phyloP scores from a whole-genome alignment of 257 asterid genomes.

The Jacaranda mimosifolia region DNA sequence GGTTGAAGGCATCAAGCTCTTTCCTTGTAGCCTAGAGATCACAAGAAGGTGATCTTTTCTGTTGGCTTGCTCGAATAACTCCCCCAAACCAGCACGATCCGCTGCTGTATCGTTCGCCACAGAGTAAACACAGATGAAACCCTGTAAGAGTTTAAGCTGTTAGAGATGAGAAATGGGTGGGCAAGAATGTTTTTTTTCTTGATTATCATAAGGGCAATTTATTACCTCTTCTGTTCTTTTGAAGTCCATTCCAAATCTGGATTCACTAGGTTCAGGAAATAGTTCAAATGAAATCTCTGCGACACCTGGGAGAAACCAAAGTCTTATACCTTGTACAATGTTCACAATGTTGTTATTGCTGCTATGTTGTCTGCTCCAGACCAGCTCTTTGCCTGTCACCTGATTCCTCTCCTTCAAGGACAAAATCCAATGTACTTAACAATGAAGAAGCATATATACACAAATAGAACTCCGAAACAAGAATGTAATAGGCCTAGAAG shows the following conservation, averaged over 20 bases:
- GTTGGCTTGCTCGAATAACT: constrained; percentile 51
- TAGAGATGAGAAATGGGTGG: not conserved
- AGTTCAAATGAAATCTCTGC: constrained; percentile 48
- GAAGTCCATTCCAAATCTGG: constrained; percentile 57
- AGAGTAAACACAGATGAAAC: constrained; percentile 51
- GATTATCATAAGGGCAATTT: too few relatives aligned
- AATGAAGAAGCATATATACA: not conserved
- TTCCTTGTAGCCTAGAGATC: constrained; percentile 66
- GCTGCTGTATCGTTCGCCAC: constrained; percentile 56
- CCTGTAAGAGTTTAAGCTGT: constrained; percentile 34
- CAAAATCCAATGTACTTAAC: not conserved
- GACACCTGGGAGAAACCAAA: constrained; percentile 63
- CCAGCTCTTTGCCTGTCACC: constrained; percentile 39
- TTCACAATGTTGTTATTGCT: constrained; percentile 33
- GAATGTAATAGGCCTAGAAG: not conserved
- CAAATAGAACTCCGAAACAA: not conserved
- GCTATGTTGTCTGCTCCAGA: constrained; percentile 43
- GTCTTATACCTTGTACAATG: constrained; percentile 47
- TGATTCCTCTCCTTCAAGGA: constrained; percentile 41
- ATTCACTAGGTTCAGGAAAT: constrained; percentile 50
- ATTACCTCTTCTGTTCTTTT: constrained; percentile 61
- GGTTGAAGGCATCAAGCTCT: constrained; percentile 58
- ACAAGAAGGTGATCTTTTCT: constrained; percentile 45
- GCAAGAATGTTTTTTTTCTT: too few relatives aligned
- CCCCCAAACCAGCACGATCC: constrained; percentile 57